A percentile compares a stretch with the other conserved stretches of the same genome.
Evolutionary conservation across 75 land plant species (phyloP).

Genomic region (Pinus albicaulis): DNA sequence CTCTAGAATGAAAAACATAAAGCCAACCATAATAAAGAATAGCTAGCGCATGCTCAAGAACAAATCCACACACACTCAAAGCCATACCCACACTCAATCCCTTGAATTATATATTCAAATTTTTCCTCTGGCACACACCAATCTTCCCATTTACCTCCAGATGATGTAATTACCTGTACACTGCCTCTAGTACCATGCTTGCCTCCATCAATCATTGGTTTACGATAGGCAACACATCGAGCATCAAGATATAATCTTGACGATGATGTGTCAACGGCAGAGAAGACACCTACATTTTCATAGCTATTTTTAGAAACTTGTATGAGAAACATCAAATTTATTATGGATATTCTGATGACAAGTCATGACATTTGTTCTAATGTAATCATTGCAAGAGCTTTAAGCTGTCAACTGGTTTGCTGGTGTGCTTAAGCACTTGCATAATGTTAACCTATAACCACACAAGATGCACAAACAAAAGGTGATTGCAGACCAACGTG

Average conservation of each 20-base stretch:
- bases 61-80: not conserved
- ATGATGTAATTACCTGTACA: conserved; percentile 34
- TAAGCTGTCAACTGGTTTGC: not conserved
- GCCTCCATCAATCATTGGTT: conserved; percentile 61
- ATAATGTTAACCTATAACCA: not conserved
- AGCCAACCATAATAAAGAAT: not conserved
- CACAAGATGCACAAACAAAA: conserved; percentile 3
- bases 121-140: not conserved
- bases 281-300: conserved; percentile 41
- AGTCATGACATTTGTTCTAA: not conserved
- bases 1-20: not conserved
- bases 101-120: not conserved
- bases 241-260: conserved; percentile 48
- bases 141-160: not conserved
- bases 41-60: not conserved
- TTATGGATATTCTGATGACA: not conserved
- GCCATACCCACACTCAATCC: too few species aligned
- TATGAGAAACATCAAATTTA: conserved; percentile 3
- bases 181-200: conserved; percentile 63
- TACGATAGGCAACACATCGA: conserved; percentile 47
- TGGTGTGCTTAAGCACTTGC: not conserved
- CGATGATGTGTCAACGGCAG: conserved; percentile 50
- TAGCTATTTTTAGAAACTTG: conserved; percentile 3
- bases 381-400: not conserved
- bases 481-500: too few species aligned